A percentile compares a stretch with the other conserved stretches of the same genome.
phyloP scores from a whole-genome alignment of 768 basidiomycete species.

The Tylopilus subfusipes region DNA sequence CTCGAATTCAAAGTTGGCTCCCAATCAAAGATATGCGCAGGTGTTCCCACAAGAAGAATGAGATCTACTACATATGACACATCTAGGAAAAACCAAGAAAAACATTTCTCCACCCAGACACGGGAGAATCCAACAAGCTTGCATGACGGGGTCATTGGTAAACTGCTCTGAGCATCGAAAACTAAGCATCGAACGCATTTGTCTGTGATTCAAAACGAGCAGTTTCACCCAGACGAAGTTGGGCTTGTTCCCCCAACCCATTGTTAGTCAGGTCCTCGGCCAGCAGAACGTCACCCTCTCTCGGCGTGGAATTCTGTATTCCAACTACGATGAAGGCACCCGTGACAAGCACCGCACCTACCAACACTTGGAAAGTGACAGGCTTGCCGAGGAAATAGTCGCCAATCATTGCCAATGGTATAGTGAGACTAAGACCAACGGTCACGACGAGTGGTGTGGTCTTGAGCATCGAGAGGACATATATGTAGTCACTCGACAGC shows the following conservation, averaged over 20 bases:
- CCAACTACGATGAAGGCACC: conserved; percentile 76
- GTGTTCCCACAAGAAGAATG: no score
- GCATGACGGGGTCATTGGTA: background rate
- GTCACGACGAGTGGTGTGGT: conserved; percentile 94
- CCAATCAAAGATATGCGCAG: no score
- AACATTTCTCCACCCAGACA: background rate
- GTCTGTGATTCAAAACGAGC: conserved; percentile 8
- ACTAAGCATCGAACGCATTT: background rate
- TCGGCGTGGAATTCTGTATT: conserved; percentile 45
- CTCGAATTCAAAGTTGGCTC: no score
- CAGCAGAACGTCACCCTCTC: conserved; percentile 26
- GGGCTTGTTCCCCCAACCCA: background rate
- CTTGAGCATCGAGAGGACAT: conserved; percentile 91
- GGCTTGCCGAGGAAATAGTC: conserved; percentile 65
- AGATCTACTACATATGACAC: no score
- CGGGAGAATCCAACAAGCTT: background rate
- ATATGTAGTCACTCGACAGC: conserved; percentile 78
- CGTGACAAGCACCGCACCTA: conserved; percentile 77
- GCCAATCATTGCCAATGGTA: conserved; percentile 85
- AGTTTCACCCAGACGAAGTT: conserved; percentile 5
- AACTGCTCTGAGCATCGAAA: background rate
- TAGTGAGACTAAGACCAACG: conserved; percentile 88
- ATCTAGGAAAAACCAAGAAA: background rate
- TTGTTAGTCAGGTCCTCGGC: conserved; percentile 3
- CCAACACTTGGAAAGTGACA: conserved; percentile 53